phyloP scores from a whole-genome alignment of 1,139 yeast genomes.

The Taphrina sp. region DNA sequence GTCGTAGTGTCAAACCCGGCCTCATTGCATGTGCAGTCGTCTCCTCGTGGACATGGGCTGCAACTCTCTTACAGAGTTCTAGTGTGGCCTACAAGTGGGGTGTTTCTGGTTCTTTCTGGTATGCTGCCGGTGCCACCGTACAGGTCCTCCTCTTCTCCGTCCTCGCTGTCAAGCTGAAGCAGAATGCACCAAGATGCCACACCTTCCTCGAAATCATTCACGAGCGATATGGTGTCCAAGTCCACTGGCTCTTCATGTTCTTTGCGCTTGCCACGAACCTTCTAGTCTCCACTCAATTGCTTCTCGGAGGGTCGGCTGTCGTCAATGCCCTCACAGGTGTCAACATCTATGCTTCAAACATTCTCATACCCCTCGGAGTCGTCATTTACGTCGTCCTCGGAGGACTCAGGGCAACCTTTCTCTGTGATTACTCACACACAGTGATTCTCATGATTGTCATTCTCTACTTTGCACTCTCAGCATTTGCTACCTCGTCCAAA shows the following conservation, averaged over 20 bases:
- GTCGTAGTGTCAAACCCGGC: constrained; percentile 46
- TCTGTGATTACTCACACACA: constrained; percentile 53
- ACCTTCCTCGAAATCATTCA: constrained; percentile 49
- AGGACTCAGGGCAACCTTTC: constrained; percentile 52
- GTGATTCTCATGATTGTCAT: constrained; percentile 48
- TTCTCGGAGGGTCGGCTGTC: constrained; percentile 48
- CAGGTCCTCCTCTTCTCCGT: constrained; percentile 48
- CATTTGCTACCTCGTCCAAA: constrained; percentile 48
- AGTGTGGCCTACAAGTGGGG: constrained; percentile 41
- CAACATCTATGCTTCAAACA: constrained; percentile 46
- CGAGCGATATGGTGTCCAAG: constrained; percentile 47
- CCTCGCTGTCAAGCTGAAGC: constrained; percentile 48
- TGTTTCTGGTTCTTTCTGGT: constrained; percentile 33
- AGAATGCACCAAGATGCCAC: constrained; percentile 48
- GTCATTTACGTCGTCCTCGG: constrained; percentile 51
- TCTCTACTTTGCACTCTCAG: constrained; percentile 43
- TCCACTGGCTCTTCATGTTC: constrained; percentile 47
- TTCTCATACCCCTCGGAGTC: constrained; percentile 48
- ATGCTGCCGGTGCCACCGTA: constrained; percentile 36
- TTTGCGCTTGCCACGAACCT: constrained; percentile 49
- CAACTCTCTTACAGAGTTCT: constrained; percentile 46
- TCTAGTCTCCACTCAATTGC: constrained; percentile 47
- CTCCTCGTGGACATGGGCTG: constrained; percentile 47
- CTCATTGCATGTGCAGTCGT: constrained; percentile 46
- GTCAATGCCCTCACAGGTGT: constrained; percentile 48